Conservation (phyloP, 495 filamentous ascomycete species). For the Aspergillus sclerotiicarbonarius region DNA sequence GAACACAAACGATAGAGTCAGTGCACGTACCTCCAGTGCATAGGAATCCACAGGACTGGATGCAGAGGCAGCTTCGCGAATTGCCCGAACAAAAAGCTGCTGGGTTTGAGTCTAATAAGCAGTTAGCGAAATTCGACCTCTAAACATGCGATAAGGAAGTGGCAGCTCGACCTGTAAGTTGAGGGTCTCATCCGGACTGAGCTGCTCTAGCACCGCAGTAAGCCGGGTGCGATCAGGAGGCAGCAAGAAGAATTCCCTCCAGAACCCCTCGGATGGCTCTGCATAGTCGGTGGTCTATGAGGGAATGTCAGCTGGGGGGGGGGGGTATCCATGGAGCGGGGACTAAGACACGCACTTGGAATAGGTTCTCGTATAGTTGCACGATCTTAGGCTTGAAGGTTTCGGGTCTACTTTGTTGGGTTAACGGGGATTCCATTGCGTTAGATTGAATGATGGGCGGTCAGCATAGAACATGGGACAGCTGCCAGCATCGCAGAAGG, state of each 20-base stretch:
- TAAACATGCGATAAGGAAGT: neutral
- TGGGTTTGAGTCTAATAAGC: constrained; percentile 61
- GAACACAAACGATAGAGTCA: constrained; percentile 4
- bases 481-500: constrained; percentile 16
- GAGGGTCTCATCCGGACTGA: constrained; percentile 72
- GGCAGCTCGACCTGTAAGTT: constrained; percentile 58
- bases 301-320: neutral
- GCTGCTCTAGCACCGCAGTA: constrained; percentile 60
- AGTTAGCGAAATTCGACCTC: constrained; percentile 10
- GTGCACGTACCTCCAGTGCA: constrained; percentile 78
- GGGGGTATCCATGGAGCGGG: neutral
- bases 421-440: constrained; percentile 85
- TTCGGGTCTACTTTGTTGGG: constrained; percentile 87
- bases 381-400: constrained; percentile 92
- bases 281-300: constrained; percentile 49
- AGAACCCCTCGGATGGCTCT: constrained; percentile 84
- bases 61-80: constrained; percentile 64
- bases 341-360: constrained; percentile 59
- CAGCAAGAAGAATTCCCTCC: constrained; percentile 92
- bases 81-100: constrained; percentile 71
- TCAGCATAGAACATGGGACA: constrained; percentile 14
- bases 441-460: constrained; percentile 10
- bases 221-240: constrained; percentile 69
- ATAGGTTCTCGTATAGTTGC: constrained; percentile 80
- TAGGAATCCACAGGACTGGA: constrained; percentile 64